Base-by-base conservation (phyloP, 768 basidiomycete species). In the Pleurotus pulmonarius region DNA sequence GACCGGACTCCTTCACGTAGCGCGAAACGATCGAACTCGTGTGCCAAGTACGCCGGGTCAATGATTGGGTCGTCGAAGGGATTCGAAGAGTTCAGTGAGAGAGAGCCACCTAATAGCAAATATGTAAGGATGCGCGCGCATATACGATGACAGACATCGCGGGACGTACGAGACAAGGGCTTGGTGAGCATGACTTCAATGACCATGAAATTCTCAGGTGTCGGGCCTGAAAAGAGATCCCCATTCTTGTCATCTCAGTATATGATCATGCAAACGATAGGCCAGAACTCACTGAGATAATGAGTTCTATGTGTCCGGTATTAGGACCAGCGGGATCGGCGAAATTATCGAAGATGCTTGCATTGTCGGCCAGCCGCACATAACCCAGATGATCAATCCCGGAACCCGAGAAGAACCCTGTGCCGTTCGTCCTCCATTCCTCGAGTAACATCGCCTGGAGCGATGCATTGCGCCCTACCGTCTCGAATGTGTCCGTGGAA, bases 41-140 rank as follows among this genome's bases (percentile, higher is more conserved):
- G 67, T 26, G 55, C 64, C 18, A 79, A 68, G 65, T 78, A 75
- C 46, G 73, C 73, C 3, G 81, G 79, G 60, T 86, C 73, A 63
- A 86, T 81, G 25, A 70, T 52, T 0, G 84, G 83, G 22, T 67
- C 40, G 26, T 68, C 69, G 65, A 83, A 82, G 8, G 81, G 73
- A 60, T 76, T 66, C 20, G 67, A 71, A 13, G 79, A 76, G 41
- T 67, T 73, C 39, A 83, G 58, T 12, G 64, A 70, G n/a, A 75
- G 56, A 9, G 63, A 64, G 20, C 76, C 76, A 52, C 73, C 74
- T 77, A 44, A 15, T n/a, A 20, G 22, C 7, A 16, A 41, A 8
- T 7, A 34, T 5, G 44, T 13, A n/a, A 18, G 12, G 22, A 25
- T 16, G 45, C 48, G 22, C 13, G 45, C 48, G 22, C 13, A 13